Evolutionary conservation across 176 grass and related monocot genomes (phyloP).

Genomic region (Guadua angustifolia): DNA sequence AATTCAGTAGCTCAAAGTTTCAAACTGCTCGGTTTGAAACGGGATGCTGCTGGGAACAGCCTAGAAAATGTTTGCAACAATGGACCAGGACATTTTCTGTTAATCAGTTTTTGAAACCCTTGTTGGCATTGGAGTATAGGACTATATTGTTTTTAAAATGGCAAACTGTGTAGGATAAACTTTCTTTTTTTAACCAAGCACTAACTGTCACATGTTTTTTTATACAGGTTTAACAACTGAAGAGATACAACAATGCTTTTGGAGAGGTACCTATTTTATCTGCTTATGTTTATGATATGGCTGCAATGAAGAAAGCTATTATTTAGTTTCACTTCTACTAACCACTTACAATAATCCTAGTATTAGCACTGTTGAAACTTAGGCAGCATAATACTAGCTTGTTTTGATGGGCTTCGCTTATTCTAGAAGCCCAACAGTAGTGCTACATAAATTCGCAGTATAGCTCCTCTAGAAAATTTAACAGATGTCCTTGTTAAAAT

Average conservation of each 20-base stretch:
- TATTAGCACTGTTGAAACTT: not conserved
- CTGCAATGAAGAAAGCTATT: conserved; percentile 27
- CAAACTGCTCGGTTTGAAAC: not conserved
- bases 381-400: not conserved
- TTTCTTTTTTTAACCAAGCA: not conserved
- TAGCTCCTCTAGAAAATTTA: too few species aligned
- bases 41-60: too few species aligned
- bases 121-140: not conserved
- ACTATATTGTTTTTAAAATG: not conserved
- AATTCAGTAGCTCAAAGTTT: not conserved
- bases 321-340: not conserved
- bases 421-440: not conserved
- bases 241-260: conserved; percentile 73
- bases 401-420: not conserved
- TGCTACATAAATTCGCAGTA: not conserved
- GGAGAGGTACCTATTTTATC: conserved; percentile 62
- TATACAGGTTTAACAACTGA: conserved; percentile 59
- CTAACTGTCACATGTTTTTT: conserved; percentile 25
- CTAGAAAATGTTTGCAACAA: not conserved
- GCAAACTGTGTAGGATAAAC: not conserved
- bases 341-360: not conserved
- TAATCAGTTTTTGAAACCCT: not conserved
- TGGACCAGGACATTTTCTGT: not conserved
- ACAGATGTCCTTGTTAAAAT: not conserved
- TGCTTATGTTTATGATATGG: conserved; percentile 23